Conservation (phyloP, 2,329 filamentous ascomycete species). For the Aspergillus ibericus region DNA sequence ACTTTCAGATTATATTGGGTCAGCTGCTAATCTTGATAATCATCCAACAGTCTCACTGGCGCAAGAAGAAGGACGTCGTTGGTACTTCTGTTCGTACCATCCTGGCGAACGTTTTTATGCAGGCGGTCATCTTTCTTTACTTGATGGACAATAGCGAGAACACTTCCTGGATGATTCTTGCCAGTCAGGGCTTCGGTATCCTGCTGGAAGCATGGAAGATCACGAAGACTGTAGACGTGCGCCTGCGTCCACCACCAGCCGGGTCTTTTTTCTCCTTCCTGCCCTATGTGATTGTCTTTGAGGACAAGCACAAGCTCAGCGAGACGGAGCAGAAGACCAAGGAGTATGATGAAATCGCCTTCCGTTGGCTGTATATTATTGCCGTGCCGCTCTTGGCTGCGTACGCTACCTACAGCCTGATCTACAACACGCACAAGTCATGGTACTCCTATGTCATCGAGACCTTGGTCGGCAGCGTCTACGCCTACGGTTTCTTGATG, state of each 20-base stretch:
- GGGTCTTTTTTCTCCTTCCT: conserved; percentile 71
- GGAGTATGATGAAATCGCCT: conserved; percentile 96
- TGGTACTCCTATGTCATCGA: conserved; percentile 98
- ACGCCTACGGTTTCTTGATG: conserved; percentile 98
- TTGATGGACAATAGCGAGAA: conserved; percentile 96
- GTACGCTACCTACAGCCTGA: conserved; percentile 85
- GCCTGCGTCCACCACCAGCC: conserved; percentile 67
- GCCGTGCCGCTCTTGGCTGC: conserved; percentile 85
- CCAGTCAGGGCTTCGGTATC: conserved; percentile 84
- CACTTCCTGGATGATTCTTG: conserved; percentile 98
- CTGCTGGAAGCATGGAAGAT: conserved; percentile 87
- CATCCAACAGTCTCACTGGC: conserved; percentile 69
- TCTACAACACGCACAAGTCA: conserved; percentile 94
- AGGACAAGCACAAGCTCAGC: conserved; percentile 94
- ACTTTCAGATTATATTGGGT: neutral
- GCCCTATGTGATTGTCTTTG: conserved; percentile 79
- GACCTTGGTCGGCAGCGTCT: conserved; percentile 91
- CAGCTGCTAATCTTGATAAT: conserved; percentile 14
- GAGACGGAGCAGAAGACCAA: conserved; percentile 97
- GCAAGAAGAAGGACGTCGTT: conserved; percentile 99
- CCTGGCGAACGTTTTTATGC: conserved; percentile 97
- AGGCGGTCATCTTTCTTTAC: conserved; percentile 92
- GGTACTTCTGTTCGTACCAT: conserved; percentile 96
- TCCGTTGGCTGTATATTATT: conserved; percentile 92
- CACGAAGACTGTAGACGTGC: conserved; percentile 89